A percentile compares a stretch with the other conserved stretches of the same genome.
Evolutionary conservation across 495 filamentous ascomycete genomes (phyloP).

Genomic region (Podospora conica): DNA sequence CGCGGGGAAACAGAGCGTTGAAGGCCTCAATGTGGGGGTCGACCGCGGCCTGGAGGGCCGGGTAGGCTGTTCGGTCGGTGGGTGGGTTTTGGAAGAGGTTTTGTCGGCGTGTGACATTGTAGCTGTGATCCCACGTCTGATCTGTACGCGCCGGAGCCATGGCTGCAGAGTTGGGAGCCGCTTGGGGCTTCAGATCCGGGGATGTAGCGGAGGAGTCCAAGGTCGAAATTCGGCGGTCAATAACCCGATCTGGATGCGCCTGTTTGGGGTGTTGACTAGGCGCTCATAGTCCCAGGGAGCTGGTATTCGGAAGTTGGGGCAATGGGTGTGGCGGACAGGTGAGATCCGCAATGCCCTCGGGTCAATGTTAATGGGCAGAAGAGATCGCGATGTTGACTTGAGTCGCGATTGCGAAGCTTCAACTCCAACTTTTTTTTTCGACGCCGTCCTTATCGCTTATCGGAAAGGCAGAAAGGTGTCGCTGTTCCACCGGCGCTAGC

Average conservation of each 20-base stretch:
- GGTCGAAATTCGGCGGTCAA: not conserved
- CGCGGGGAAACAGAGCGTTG: slow-evolving; percentile 76
- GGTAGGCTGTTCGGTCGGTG: slow-evolving; percentile 80
- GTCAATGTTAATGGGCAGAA: not conserved
- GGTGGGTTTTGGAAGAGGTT: slow-evolving; percentile 84
- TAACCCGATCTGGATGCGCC: not conserved
- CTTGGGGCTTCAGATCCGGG: not conserved
- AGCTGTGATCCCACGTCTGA: slow-evolving; percentile 73
- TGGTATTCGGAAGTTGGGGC: not conserved
- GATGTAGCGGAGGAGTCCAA: not conserved
- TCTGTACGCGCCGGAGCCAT: slow-evolving; percentile 52
- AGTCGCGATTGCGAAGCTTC: not conserved
- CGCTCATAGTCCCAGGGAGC: not conserved
- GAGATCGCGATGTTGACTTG: not conserved
- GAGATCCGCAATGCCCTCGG: not conserved
- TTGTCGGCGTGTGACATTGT: slow-evolving; percentile 74
- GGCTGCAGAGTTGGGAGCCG: not conserved
- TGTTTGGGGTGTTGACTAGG: not conserved
- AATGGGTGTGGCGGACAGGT: not conserved
- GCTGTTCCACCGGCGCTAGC: not conserved
- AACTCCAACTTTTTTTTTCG: slow-evolving; percentile 17
- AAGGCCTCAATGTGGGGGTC: slow-evolving; percentile 91
- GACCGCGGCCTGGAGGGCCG: slow-evolving; percentile 73
- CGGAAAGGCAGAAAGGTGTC: not conserved
- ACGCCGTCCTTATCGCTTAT: slow-evolving; percentile 26